A percentile compares a stretch with the other conserved stretches of the same genome.
Evolutionary conservation across 192 early-diverging fungal species (phyloP).

Genomic region (Umbelopsis isabellina): DNA sequence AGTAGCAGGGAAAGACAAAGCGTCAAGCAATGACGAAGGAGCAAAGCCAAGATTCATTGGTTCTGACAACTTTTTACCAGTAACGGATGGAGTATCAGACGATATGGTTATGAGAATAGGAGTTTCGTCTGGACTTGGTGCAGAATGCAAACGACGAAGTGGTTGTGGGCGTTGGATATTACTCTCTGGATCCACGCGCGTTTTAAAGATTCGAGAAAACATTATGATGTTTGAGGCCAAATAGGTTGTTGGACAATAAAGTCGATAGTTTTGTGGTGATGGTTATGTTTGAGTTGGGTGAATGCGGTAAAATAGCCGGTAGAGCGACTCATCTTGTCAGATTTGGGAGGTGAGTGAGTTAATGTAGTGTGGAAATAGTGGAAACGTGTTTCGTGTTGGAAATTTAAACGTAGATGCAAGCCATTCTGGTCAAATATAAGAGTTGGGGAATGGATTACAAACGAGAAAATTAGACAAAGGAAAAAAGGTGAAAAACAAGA

Average conservation of each 20-base stretch:
- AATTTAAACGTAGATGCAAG: slow-evolving; percentile 19
- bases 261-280: neutral
- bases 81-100: neutral
- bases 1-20: slow-evolving; percentile 10
- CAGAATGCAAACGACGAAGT: neutral
- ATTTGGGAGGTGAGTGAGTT: neutral
- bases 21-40: neutral
- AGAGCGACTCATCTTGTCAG: slow-evolving; percentile 15
- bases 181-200: neutral
- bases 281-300: slow-evolving; percentile 10
- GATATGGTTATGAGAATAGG: slow-evolving; percentile 8
- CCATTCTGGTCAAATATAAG: slow-evolving; percentile 10
- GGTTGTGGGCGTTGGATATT: slow-evolving; percentile 13
- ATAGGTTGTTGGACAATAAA: neutral
- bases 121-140: neutral
- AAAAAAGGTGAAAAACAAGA: slow-evolving; percentile 8
- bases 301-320: neutral
- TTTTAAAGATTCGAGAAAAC: slow-evolving; percentile 8
- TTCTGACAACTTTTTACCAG: neutral
- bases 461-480: slow-evolving; percentile 15
- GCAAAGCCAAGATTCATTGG: slow-evolving; percentile 19
- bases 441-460: slow-evolving; percentile 8
- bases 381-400: neutral
- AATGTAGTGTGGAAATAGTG: neutral
- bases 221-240: slow-evolving; percentile 10